Evolutionary conservation across 257 asterid genomes (phyloP).

Genomic region (Solanum chilense): DNA sequence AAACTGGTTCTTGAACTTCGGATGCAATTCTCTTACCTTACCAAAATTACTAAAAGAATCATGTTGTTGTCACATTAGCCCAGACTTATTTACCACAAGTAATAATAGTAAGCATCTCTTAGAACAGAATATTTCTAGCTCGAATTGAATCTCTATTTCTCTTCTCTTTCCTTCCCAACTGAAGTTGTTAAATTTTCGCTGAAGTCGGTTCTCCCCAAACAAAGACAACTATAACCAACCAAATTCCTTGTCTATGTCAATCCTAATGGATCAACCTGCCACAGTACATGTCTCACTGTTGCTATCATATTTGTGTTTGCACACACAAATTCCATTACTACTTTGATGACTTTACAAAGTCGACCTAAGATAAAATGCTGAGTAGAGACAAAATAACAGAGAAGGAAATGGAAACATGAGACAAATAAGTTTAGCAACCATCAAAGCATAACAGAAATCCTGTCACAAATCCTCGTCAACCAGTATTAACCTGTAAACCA

Average conservation of each 20-base stretch:
- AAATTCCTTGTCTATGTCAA: background rate
- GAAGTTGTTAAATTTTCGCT: background rate
- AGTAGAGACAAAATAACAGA: background rate
- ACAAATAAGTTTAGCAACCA: background rate
- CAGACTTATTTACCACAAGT: background rate
- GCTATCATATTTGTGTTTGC: background rate
- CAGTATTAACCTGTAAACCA: background rate
- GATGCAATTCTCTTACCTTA: background rate
- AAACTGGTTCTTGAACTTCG: background rate
- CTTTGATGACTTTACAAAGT: background rate
- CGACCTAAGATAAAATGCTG: background rate
- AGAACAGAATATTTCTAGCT: background rate
- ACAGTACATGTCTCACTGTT: background rate
- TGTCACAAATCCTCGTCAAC: background rate
- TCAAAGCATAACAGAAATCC: background rate
- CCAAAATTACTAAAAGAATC: background rate
- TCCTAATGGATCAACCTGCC: background rate
- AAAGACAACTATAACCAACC: background rate
- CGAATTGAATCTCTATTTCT: background rate
- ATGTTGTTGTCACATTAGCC: background rate
- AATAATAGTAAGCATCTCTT: background rate
- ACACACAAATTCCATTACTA: background rate
- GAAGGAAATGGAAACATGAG: background rate
- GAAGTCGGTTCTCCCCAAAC: background rate
- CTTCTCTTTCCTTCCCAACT: background rate